phyloP scores from a whole-genome alignment of 371 early-diverging fungal species.

The Saksenaea vasiformis region DNA sequence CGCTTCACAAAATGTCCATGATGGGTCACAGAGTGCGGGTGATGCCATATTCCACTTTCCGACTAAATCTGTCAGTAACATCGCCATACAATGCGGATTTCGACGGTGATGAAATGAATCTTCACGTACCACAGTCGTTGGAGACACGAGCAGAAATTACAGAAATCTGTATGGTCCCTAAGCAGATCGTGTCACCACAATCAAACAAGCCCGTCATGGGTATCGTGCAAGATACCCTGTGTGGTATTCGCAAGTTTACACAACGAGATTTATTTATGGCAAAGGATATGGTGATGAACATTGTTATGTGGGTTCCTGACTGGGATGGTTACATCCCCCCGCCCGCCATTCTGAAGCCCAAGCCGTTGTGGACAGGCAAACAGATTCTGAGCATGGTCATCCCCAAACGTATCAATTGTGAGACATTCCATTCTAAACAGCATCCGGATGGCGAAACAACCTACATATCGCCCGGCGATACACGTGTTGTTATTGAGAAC shows the following conservation, averaged over 20 bases:
- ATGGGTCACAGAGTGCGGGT: constrained; percentile 99
- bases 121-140: constrained; percentile 98
- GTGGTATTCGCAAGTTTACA: constrained; percentile 97
- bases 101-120: constrained; percentile 99
- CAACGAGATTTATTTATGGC: constrained; percentile 92
- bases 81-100: constrained; percentile 99
- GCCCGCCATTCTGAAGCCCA: constrained; percentile 96
- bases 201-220: constrained; percentile 99
- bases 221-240: constrained; percentile 99
- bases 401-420: constrained; percentile 89
- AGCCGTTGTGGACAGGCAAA: constrained; percentile 98
- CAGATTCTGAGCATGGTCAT: constrained; percentile 96
- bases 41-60: constrained; percentile 99
- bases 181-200: constrained; percentile 98
- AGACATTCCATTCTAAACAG: constrained; percentile 70
- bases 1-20: constrained; percentile 99
- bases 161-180: constrained; percentile 97
- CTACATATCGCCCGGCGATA: constrained; percentile 88
- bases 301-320: constrained; percentile 93
- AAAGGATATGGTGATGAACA: constrained; percentile 93
- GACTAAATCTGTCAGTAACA: constrained; percentile 98
- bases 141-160: constrained; percentile 96
- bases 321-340: constrained; percentile 95
- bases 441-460: constrained; percentile 84
- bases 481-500: constrained; percentile 92